Percentiles rank a stretch among this genome's conserved stretches.
Conservation (phyloP, 176 grass and related monocot species). For the Phyllostachys edulis region DNA sequence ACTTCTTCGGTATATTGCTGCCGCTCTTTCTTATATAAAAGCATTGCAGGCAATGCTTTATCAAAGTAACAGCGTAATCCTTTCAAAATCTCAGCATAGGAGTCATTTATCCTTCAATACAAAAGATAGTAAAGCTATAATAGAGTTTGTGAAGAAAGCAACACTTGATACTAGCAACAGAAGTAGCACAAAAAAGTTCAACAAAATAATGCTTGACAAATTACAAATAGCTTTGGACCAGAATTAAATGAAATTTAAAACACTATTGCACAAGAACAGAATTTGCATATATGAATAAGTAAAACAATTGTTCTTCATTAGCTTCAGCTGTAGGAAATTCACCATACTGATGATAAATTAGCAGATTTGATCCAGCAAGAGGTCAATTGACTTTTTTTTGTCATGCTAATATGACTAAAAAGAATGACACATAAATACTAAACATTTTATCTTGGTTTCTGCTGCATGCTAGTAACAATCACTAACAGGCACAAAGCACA, state of each 20-base stretch:
- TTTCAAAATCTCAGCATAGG: constrained; percentile 81
- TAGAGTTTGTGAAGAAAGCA: background rate
- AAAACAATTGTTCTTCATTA: background rate
- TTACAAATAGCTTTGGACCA: background rate
- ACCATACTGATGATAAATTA: constrained; percentile 1
- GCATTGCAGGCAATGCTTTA: constrained; percentile 91
- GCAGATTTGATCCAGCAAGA: background rate
- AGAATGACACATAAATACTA: background rate
- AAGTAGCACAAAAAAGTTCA: constrained; percentile 14
- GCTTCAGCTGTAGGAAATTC: background rate
- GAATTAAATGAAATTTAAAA: background rate
- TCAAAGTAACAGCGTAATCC: constrained; percentile 94
- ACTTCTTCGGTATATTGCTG: constrained; percentile 75
- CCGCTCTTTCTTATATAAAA: constrained; percentile 91
- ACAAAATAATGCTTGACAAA: background rate
- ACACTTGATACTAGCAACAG: background rate
- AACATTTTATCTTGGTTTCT: background rate
- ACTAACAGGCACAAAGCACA: background rate
- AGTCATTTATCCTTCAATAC: constrained; percentile 75
- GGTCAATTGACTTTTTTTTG: background rate
- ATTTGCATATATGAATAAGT: background rate
- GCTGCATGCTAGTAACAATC: background rate
- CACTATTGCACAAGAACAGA: constrained; percentile 7
- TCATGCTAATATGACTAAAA: background rate
- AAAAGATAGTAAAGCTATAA: constrained; percentile 27